Base-by-base conservation (phyloP, 306 rosid genomes). In the Calophaca sinica region DNA sequence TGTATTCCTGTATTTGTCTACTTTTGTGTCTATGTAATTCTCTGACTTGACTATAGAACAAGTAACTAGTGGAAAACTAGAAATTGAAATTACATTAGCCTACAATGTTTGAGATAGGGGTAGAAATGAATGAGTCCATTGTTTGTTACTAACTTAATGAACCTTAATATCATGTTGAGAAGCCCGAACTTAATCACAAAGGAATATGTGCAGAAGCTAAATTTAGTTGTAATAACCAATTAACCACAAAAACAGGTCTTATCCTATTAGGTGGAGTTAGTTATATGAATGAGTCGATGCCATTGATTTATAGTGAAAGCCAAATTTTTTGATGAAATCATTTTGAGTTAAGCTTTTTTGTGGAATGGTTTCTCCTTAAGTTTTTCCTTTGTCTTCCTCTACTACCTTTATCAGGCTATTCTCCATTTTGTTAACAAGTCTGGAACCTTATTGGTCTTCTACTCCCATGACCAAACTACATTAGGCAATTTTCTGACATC, bases 221-320 rank as follows among this genome's bases (percentile, higher is more conserved):
- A 50, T 70, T 10, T 10, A 79, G 69, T 68, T 38, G 29, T 15
- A 53, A 70, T 52, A 36, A 70, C 35, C 11, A 51, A 53, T 53
- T 52, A 36, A 70, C 35, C 11, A 51, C 15, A 45, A 45, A 28
- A 13, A 14, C 7, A 9, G n/a, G 60, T 28, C 4, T 35, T 69
- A 14, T 14, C 32, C 8, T 26, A 7, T 61, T 28, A 26, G 38
- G 38, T 9, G 36, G 31, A 55, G 13, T 55, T 59, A 11, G 20
- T 41, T 62, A 62, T 38, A 62, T 39, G 50, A 62, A 4, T 38
- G 7, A 62, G 41, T 32, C 9, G 4, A 32, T 7, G 48, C 61
- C 61, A 50, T 33, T 50, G 9, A 9, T 7, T 28, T 70, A 41
- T 39, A 6, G 41, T 7, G 36, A 41, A 41, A 12, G 38, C 54